A percentile compares a stretch with the other conserved stretches of the same genome.
Conservation (phyloP, 2,329 filamentous ascomycete species). For the Colletotrichum sp. region DNA sequence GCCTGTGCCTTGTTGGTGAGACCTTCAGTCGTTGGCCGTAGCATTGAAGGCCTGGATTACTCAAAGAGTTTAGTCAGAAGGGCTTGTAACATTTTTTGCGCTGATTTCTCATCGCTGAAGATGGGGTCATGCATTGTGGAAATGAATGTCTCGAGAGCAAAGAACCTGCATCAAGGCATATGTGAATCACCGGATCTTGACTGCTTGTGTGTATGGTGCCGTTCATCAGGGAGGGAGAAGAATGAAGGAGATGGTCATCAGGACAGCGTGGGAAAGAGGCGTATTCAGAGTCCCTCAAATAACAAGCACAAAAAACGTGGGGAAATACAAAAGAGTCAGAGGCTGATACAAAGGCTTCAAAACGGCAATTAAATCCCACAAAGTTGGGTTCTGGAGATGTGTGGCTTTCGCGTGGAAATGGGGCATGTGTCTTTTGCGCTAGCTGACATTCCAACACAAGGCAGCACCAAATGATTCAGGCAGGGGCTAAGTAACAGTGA, state of each 20-base stretch:
- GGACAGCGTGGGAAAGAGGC: background rate
- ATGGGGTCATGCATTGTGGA: background rate
- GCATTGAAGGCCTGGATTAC: background rate
- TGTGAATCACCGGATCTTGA: background rate
- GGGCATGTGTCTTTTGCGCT: background rate
- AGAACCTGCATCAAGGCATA: no score
- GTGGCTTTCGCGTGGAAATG: background rate
- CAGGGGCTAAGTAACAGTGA: background rate
- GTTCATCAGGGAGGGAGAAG: background rate
- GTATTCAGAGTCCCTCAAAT: background rate
- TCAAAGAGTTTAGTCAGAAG: background rate
- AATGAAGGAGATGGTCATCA: background rate
- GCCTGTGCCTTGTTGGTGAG: background rate
- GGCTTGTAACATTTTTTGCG: background rate
- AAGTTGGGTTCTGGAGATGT: background rate
- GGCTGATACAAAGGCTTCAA: background rate
- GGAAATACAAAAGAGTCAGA: background rate
- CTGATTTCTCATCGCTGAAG: background rate
- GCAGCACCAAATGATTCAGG: background rate
- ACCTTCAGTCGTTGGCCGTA: background rate
- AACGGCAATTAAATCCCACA: background rate
- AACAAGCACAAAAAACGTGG: background rate
- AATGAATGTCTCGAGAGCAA: background rate
- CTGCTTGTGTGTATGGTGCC: background rate
- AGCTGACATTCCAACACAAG: background rate